A percentile compares a stretch with the other conserved stretches of the same genome.
These are phyloP conservation scores for Sphagnum magellanicum DNA, from an alignment of 228 moss, liverwort and hornwort genomes.

Conservation along the genomic window DNA sequence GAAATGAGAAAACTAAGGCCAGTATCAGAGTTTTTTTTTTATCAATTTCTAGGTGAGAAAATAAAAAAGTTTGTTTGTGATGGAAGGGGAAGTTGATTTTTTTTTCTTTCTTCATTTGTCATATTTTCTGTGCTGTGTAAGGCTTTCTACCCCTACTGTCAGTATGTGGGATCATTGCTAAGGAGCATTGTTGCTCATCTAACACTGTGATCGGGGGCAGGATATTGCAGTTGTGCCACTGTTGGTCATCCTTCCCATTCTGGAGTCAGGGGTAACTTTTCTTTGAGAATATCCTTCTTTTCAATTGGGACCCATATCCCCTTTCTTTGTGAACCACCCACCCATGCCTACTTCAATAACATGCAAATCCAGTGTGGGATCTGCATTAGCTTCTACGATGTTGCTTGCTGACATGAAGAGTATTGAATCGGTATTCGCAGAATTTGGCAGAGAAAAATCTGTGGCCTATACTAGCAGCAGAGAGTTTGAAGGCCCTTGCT, in stretches of 20 bases:
- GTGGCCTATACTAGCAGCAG: constrained; percentile 91
- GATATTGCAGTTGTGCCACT: constrained; percentile 97
- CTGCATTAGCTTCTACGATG: too few relatives aligned
- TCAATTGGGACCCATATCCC: too few relatives aligned
- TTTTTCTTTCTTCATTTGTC: background rate
- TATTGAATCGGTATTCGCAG: constrained; percentile 25
- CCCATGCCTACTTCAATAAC: too few relatives aligned
- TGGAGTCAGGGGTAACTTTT: constrained; percentile 83
- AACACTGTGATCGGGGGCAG: constrained; percentile 28
- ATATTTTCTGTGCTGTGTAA: background rate
- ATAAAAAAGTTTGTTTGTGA: too few relatives aligned
- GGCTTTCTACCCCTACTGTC: background rate
- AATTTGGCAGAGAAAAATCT: constrained; percentile 68
- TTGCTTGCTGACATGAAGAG: background rate
- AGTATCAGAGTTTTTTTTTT: too few relatives aligned
- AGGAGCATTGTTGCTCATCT: too few relatives aligned
- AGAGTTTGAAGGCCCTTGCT: constrained; percentile 93
- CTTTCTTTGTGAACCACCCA: too few relatives aligned
- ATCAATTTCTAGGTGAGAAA: too few relatives aligned
- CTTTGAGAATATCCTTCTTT: too few relatives aligned
- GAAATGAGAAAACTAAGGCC: too few relatives aligned
- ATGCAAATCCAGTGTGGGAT: too few relatives aligned
- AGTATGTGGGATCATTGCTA: too few relatives aligned
- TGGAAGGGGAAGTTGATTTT: background rate
- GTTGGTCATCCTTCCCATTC: constrained; percentile 92